A percentile compares a stretch with the other conserved stretches of the same genome.
Conservation (phyloP, 371 early-diverging fungal species). For the Syncephalastrum monosporum region DNA sequence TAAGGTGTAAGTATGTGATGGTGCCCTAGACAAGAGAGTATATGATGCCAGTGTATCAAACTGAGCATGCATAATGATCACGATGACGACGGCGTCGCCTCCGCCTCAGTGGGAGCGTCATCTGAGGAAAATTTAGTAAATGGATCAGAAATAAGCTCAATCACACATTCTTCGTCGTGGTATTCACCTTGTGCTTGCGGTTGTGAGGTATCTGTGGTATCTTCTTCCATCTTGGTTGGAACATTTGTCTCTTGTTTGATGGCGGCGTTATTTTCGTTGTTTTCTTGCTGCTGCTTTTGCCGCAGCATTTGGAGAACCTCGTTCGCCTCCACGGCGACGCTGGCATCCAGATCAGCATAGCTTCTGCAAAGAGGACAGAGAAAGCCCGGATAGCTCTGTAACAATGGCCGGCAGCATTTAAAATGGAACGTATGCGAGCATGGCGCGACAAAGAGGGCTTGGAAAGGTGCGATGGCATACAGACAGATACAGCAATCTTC, state of each 20-base stretch:
- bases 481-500: slow-evolving; percentile 94
- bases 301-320: slow-evolving; percentile 8
- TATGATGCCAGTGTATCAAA: too few species aligned
- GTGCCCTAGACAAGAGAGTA: background rate
- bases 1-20: background rate
- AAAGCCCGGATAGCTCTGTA: slow-evolving; percentile 64
- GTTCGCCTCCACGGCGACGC: slow-evolving; percentile 50
- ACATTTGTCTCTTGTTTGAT: slow-evolving; percentile 4
- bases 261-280: too few species aligned
- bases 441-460: slow-evolving; percentile 90
- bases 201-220: slow-evolving; percentile 1
- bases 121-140: background rate
- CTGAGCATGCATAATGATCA: too few species aligned
- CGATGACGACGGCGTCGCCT: too few species aligned
- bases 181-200: slow-evolving; percentile 8
- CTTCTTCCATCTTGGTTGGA: background rate
- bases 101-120: too few species aligned
- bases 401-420: slow-evolving; percentile 80
- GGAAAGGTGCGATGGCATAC: slow-evolving; percentile 79
- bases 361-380: slow-evolving; percentile 92
- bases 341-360: slow-evolving; percentile 85
- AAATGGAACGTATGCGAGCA: slow-evolving; percentile 93
- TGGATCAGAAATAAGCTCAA: background rate
- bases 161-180: background rate
- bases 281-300: too few species aligned